Conservation (phyloP, 108 stramenopile species). For the Skeletonema costatum region DNA sequence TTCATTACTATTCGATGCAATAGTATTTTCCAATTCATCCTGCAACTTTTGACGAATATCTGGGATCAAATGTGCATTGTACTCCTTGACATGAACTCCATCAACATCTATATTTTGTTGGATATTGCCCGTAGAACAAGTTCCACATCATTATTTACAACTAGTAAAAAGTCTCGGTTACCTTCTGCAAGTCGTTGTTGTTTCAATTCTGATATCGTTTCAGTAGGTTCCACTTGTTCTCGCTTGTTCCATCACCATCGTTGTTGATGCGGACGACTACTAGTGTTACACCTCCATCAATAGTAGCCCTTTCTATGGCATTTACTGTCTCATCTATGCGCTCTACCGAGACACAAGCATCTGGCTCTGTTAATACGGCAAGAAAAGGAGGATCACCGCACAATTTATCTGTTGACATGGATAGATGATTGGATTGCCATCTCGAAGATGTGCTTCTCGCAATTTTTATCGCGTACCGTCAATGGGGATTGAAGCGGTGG, state of each 20-base stretch:
- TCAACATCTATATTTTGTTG: conserved; percentile 39
- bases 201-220: conserved; percentile 40
- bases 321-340: conserved; percentile 51
- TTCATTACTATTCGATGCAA: background rate
- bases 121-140: conserved; percentile 36
- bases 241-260: conserved; percentile 7
- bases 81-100: conserved; percentile 85
- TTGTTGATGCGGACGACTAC: conserved; percentile 59
- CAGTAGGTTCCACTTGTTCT: conserved; percentile 32
- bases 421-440: background rate
- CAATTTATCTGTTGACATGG: background rate
- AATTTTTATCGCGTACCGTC: background rate
- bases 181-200: background rate
- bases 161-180: conserved; percentile 37
- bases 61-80: conserved; percentile 55
- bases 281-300: conserved; percentile 43
- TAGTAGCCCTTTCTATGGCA: conserved; percentile 55
- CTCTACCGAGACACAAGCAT: conserved; percentile 60
- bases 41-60: conserved; percentile 49
- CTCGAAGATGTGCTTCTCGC: background rate
- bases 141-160: conserved; percentile 69
- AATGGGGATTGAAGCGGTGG: background rate
- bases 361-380: conserved; percentile 78
- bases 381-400: conserved; percentile 56
- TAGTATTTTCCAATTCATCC: background rate